These are phyloP conservation scores for Leccinum discolor DNA, from an alignment of 1,284 basidiomycete genomes.

Conservation along the genomic window DNA sequence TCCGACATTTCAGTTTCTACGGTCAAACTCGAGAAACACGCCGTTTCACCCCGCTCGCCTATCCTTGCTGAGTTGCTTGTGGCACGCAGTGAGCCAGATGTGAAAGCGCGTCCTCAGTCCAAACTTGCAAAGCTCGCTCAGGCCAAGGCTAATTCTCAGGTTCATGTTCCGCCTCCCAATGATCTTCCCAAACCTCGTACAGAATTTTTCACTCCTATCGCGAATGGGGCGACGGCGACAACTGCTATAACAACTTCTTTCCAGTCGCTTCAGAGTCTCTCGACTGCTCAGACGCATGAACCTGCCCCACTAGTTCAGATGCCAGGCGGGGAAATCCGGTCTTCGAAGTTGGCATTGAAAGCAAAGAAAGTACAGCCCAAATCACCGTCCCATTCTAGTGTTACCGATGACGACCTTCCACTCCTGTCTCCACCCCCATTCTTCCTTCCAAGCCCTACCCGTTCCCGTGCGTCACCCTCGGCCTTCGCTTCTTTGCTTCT, in stretches of 20 bases:
- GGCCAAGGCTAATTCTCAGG: slow-evolving; percentile 48
- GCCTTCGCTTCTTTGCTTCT: slow-evolving; percentile 74
- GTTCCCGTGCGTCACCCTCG: slow-evolving; percentile 70
- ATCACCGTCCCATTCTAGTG: slow-evolving; percentile 31
- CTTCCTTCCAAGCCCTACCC: slow-evolving; percentile 51
- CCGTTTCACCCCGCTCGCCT: slow-evolving; percentile 3
- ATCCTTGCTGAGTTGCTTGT: slow-evolving; percentile 11
- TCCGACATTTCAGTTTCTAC: slow-evolving; percentile 29
- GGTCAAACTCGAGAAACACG: slow-evolving; percentile 12
- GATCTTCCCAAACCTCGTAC: slow-evolving; percentile 48
- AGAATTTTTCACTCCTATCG: slow-evolving; percentile 71
- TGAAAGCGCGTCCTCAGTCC: slow-evolving; percentile 48
- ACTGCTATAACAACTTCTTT: slow-evolving; percentile 82
- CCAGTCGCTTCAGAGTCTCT: slow-evolving; percentile 58
- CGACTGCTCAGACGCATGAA: slow-evolving; percentile 24
- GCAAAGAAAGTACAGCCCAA: slow-evolving; percentile 54
- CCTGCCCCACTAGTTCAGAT: slow-evolving; percentile 27
- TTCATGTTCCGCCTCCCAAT: slow-evolving; percentile 31
- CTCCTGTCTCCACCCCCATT: slow-evolving; percentile 48
- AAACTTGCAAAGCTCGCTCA: slow-evolving; percentile 72
- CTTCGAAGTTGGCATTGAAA: slow-evolving; percentile 72
- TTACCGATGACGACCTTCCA: slow-evolving; percentile 39
- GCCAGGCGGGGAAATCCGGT: slow-evolving; percentile 37
- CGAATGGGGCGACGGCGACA: slow-evolving; percentile 73
- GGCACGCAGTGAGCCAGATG: slow-evolving; percentile 15